These are phyloP conservation scores for Bisporella sp. DNA, from an alignment of 2,329 filamentous ascomycete genomes.

Conservation along the genomic window DNA sequence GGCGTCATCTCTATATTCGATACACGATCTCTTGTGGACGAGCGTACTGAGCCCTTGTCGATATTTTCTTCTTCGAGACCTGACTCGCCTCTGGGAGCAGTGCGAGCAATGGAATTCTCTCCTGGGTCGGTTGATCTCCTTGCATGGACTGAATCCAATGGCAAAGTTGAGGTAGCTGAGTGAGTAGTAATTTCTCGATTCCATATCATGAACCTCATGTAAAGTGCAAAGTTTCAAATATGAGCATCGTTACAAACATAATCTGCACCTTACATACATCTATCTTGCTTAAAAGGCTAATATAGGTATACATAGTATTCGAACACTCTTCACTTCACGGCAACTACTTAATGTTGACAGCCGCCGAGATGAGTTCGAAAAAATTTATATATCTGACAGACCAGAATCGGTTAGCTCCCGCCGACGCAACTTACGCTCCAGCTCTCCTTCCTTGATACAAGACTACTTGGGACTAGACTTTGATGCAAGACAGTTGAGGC, in stretches of 20 bases:
- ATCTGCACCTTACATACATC: no score
- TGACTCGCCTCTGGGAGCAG: constrained; percentile 49
- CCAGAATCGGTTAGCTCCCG: constrained; percentile 20
- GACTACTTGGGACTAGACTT: constrained; percentile 22
- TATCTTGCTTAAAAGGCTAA: no score
- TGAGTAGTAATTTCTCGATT: no score
- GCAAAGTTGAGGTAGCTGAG: constrained; percentile 67
- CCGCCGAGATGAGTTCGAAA: constrained; percentile 42
- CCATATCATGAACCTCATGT: no score
- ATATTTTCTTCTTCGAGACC: constrained; percentile 74
- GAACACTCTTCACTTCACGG: constrained; percentile 57
- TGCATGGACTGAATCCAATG: constrained; percentile 88
- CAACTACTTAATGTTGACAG: constrained; percentile 62
- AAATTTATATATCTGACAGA: constrained; percentile 18
- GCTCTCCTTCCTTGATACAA: constrained; percentile 18
- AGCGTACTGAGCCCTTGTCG: constrained; percentile 53
- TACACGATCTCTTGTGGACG: constrained; percentile 38
- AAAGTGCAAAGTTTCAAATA: no score
- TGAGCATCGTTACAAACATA: no score
- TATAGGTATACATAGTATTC: constrained; percentile 31
- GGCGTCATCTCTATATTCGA: constrained; percentile 74
- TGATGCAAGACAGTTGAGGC: constrained; percentile 22
- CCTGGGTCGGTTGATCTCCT: constrained; percentile 85
- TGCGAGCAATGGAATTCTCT: constrained; percentile 87
- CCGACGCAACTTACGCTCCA: constrained; percentile 18